phyloP scores from a whole-genome alignment of 2,329 filamentous ascomycete species.

The Aureobasidium sp. region DNA sequence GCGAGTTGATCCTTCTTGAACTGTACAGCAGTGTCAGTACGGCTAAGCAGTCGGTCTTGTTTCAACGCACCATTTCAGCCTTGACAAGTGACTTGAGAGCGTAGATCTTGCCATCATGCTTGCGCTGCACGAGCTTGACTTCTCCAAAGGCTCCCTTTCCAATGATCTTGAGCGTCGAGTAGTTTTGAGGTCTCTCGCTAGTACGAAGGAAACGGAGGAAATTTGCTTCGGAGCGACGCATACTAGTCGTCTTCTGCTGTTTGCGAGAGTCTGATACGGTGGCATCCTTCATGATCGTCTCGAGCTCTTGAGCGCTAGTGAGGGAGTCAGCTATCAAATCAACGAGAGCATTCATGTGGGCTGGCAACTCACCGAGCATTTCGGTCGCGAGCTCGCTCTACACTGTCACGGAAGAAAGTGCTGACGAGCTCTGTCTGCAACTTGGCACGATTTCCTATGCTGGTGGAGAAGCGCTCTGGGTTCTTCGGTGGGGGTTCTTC shows the following conservation, averaged over 20 bases:
- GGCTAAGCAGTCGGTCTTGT: neutral
- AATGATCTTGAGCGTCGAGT: slow-evolving; percentile 94
- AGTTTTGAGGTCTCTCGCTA: slow-evolving; percentile 89
- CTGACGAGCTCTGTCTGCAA: slow-evolving; percentile 59
- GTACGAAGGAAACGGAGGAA: slow-evolving; percentile 92
- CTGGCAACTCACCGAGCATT: slow-evolving; percentile 15
- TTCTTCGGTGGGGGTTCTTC: slow-evolving; percentile 69
- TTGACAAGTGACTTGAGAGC: slow-evolving; percentile 98
- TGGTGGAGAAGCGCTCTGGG: slow-evolving; percentile 81
- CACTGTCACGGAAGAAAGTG: slow-evolving; percentile 95
- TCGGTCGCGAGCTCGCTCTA: slow-evolving; percentile 87
- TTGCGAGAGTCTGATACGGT: slow-evolving; percentile 68
- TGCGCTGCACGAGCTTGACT: slow-evolving; percentile 94
- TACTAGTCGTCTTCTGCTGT: slow-evolving; percentile 75
- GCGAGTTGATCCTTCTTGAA: slow-evolving; percentile 98
- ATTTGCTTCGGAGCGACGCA: slow-evolving; percentile 81
- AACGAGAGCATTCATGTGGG: neutral
- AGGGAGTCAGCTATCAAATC: slow-evolving; percentile 21
- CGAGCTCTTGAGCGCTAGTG: slow-evolving; percentile 79
- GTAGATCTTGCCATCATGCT: slow-evolving; percentile 93
- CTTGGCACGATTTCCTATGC: slow-evolving; percentile 67
- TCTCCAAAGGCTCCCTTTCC: slow-evolving; percentile 98
- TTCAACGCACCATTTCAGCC: slow-evolving; percentile 68
- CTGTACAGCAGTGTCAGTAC: slow-evolving; percentile 25
- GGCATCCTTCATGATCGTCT: slow-evolving; percentile 73